Base-by-base conservation (phyloP, 1,284 basidiomycete species). In the Entoloma clypeatum region DNA sequence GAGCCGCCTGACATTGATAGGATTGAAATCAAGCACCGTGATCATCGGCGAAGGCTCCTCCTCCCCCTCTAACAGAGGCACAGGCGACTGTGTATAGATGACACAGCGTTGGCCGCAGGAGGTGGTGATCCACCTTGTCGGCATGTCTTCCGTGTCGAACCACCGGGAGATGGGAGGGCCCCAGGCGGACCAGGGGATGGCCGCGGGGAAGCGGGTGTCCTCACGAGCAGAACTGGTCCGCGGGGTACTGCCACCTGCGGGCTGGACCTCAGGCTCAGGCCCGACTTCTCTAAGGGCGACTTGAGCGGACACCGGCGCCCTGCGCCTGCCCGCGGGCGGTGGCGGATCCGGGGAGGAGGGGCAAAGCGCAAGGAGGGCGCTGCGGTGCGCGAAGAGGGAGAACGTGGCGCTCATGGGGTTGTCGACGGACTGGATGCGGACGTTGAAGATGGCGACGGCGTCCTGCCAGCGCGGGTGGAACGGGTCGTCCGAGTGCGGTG, bases 101-200 rank as follows among this genome's bases (percentile, higher is more conserved):
- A 67, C 67, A 32, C 64, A 65, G 9, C 74, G 60, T 54, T 72
- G 68, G 3, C 74, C 74, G 13, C 61, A 59, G 3, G 71, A 68
- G 4, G 67, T 72, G 30, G 73, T 75, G 36, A 76, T 73, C 71
- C 71, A 75, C 13, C 67, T 59, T 22, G 58, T 64, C 7, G 65
- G 56, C 22, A 62, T 49, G n/a, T 46, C 45, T 19, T 64, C 63
- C 14, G 60, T 54, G 35, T 65, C 58, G 44, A 72, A 62, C 67
- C 69, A 74, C 10, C 72, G 63, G 19, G 69, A 65, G 7, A 58
- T 50, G 0, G 41, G 41, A 3, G 65, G 63, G 3, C 72, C 73
- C 74, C 75, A 77, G 1, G 53, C 45, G 0, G 44, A 39, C 68
- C 72, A 76, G 0, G 61, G 53, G 8, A 71, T 45, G 4, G 21